Evolutionary conservation across 2,329 filamentous ascomycete species (phyloP).

Genomic region (Didymella pomorum): DNA sequence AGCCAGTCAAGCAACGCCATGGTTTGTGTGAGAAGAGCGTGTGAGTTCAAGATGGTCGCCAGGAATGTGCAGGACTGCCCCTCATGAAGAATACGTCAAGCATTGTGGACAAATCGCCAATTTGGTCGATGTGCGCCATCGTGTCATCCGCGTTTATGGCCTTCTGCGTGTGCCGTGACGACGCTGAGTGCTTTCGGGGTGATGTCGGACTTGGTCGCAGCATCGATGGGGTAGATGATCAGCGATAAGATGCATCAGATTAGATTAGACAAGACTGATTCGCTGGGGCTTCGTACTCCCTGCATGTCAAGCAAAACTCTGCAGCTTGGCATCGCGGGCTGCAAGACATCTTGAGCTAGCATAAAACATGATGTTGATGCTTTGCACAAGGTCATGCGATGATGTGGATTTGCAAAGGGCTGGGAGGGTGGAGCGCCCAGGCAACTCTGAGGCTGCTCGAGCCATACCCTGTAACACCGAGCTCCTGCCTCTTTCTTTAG

Average conservation of each 20-base stretch:
- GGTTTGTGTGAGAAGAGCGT: neutral
- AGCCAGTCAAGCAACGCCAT: slow-evolving; percentile 6
- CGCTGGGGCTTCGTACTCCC: neutral
- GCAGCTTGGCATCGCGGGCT: slow-evolving; percentile 16
- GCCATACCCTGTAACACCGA: neutral
- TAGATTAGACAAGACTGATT: slow-evolving; percentile 16
- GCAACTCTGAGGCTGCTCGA: neutral
- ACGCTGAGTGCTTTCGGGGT: slow-evolving; percentile 10
- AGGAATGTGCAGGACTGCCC: neutral
- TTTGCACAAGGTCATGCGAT: neutral
- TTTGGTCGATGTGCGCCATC: neutral
- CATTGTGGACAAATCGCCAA: neutral
- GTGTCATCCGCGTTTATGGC: neutral
- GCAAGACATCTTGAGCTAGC: slow-evolving; percentile 3
- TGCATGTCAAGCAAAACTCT: slow-evolving; percentile 19
- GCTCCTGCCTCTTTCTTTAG: neutral
- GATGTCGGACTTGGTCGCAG: slow-evolving; percentile 11
- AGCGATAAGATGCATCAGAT: slow-evolving; percentile 22
- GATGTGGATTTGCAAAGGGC: neutral
- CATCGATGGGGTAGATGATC: slow-evolving; percentile 16
- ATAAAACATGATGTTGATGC: neutral
- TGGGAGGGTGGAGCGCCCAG: neutral
- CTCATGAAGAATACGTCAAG: neutral
- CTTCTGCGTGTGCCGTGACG: slow-evolving; percentile 11
- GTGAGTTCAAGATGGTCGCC: neutral